Base-by-base conservation (phyloP, 73 alveolate species). In the Breviolum minutum region DNA sequence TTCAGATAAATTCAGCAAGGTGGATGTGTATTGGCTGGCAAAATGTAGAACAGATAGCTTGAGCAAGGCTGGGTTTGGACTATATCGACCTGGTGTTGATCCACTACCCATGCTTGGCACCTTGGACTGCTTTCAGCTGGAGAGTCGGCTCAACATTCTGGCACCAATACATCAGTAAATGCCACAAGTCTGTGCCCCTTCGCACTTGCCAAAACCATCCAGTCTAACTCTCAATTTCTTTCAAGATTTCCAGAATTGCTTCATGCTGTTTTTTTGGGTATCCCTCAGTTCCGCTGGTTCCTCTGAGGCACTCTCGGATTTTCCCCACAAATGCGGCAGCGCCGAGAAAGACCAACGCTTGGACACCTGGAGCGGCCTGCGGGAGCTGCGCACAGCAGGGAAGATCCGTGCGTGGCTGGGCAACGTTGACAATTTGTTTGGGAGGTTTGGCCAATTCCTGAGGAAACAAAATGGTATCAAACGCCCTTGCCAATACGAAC, bases 281-380 rank as follows among this genome's bases (percentile, higher is more conserved):
- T 16, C 9, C 87, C 48, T 32, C 66, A 79, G 10, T 64, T 8
- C 66, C 0, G 14, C 54, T 40, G 54, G 3, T 40, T 40, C 24
- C 60, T 27, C 85, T 22, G 13, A 79, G 87, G 87, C 11, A 63
- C 48, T 79, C 66, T 79, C 87, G 19, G 97, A 92, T 89, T 92
- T 92, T 66, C 97, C 97, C 81, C 60, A 92, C 97, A 92, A 92
- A 68, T 92, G 97, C 89, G 91, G 91, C 91, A 8, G 61, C 0
- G 73, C 69, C 7, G 74, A 19, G 69, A 70, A 54, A 8, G 61
- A 24, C 29, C 81, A 71, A n/a, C 88, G 97, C 24, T 17, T 92
- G 88, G 97, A 92, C 97, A 92, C 97, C 84, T 92, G 89, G 90
- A 76, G 48, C 40, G 97, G 97, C 63, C 97, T 92, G 54, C 29